Conservation (phyloP, 495 filamentous ascomycete species). For the Neurospora hispaniola region DNA sequence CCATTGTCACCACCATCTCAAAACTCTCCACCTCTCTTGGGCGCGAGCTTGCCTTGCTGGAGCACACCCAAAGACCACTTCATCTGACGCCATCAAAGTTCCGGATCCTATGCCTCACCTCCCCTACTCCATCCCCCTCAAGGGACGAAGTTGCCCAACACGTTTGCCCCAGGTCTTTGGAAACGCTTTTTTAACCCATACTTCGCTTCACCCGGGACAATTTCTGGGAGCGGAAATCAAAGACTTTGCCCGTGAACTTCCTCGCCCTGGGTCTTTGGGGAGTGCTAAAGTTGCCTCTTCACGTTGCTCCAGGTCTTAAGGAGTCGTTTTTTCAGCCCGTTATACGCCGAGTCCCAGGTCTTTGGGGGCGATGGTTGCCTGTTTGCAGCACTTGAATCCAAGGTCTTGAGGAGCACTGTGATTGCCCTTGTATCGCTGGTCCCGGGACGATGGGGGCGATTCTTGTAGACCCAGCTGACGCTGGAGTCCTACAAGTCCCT, state of each 20-base stretch:
- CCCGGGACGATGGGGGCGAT: not conserved
- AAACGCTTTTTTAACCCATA: not conserved
- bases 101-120: not conserved
- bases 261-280: not conserved
- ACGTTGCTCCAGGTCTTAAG: not conserved
- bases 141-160: not conserved
- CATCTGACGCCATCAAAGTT: not conserved
- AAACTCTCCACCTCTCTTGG: not conserved
- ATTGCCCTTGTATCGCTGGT: not conserved
- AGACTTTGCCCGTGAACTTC: not conserved
- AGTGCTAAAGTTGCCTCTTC: not conserved
- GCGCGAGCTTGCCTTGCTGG: not conserved
- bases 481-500: not conserved
- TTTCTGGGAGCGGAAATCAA: not conserved
- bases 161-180: not conserved
- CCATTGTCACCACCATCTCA: not conserved
- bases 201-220: not conserved
- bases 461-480: not conserved
- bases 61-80: not conserved
- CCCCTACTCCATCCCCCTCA: not conserved
- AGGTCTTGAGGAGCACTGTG: not conserved
- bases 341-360: not conserved
- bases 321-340: not conserved
- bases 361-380: not conserved
- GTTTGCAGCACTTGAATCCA: not conserved